Conservation (phyloP, 352 stramenopile species). For the Globisporangium irregulare region DNA sequence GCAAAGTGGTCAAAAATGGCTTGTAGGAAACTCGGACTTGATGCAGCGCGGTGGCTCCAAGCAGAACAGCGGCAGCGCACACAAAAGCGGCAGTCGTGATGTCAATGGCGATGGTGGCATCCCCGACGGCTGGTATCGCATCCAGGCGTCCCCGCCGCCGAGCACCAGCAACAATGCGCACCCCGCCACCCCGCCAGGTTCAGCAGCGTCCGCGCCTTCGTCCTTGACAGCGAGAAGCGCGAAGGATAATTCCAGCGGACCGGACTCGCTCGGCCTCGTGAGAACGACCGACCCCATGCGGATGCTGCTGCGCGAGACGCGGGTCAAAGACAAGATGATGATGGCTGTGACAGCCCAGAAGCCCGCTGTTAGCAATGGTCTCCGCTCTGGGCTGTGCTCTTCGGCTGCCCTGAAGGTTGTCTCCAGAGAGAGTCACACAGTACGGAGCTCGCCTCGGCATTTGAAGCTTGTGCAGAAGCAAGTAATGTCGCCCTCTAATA, state of each 20-base stretch:
- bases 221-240: neutral
- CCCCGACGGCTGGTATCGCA: slow-evolving; percentile 32
- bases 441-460: slow-evolving; percentile 9
- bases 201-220: neutral
- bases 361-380: neutral
- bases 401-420: neutral
- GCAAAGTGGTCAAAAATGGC: neutral
- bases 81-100: neutral
- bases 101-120: neutral
- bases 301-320: slow-evolving; percentile 26
- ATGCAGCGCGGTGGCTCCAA: neutral
- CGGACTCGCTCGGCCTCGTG: slow-evolving; percentile 33
- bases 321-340: slow-evolving; percentile 13
- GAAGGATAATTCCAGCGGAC: neutral
- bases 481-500: neutral
- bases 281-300: slow-evolving; percentile 29
- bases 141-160: slow-evolving; percentile 17
- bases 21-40: neutral
- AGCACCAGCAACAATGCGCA: slow-evolving; percentile 20
- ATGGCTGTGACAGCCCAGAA: neutral
- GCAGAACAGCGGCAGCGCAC: neutral
- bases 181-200: slow-evolving; percentile 1
- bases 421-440: neutral
- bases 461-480: neutral
- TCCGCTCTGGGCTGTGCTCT: neutral